Evolutionary conservation across 2,329 filamentous ascomycete species (phyloP).

Genomic region (Plenodomus tracheiphilus): DNA sequence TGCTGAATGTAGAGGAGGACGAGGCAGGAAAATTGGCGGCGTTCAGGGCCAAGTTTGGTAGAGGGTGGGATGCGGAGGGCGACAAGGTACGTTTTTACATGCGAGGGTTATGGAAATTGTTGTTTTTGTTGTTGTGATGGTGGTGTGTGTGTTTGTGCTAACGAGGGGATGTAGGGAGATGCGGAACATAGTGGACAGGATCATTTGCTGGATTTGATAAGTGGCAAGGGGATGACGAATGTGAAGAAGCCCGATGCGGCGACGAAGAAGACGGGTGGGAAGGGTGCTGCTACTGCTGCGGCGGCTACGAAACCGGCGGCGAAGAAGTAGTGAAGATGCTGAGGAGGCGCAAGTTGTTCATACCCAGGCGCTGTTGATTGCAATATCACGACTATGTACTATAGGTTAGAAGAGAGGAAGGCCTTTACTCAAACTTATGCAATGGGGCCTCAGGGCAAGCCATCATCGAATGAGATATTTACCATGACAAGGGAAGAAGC

Average conservation of each 20-base stretch:
- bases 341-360: not conserved
- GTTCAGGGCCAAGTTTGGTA: slow-evolving; percentile 83
- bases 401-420: not conserved
- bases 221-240: not conserved
- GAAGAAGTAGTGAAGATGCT: slow-evolving; percentile 8
- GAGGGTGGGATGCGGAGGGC: slow-evolving; percentile 69
- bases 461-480: too few relatives aligned
- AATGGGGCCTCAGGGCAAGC: too few relatives aligned
- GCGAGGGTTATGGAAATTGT: too few relatives aligned
- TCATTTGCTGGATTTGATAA: not conserved
- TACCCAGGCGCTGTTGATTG: too few relatives aligned
- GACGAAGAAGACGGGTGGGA: not conserved
- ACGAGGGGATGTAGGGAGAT: not conserved
- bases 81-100: slow-evolving; percentile 10
- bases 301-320: slow-evolving; percentile 9
- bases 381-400: not conserved
- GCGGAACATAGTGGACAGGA: not conserved
- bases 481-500: too few relatives aligned
- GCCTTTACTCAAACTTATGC: too few relatives aligned
- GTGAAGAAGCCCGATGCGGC: slow-evolving; percentile 9
- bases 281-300: slow-evolving; percentile 1
- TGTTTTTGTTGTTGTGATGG: not conserved
- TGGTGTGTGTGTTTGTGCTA: not conserved
- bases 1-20: slow-evolving; percentile 90
- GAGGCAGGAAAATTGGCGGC: slow-evolving; percentile 87